A percentile compares a stretch with the other conserved stretches of the same genome.
phyloP scores from a whole-genome alignment of 495 filamentous ascomycete species.

The Penicillium canariense region DNA sequence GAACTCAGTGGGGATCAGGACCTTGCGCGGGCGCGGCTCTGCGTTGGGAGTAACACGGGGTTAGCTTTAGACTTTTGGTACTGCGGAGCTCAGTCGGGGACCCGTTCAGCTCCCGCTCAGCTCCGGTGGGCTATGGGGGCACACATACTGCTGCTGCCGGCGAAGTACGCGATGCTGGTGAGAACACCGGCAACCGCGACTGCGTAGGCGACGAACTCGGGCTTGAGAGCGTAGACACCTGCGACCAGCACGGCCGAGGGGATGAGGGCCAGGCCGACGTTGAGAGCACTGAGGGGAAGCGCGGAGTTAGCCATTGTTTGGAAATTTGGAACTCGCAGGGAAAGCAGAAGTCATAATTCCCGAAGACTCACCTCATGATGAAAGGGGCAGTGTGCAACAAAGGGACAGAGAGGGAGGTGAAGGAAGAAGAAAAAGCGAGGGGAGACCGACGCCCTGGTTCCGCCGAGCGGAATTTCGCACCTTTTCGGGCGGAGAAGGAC shows the following conservation, averaged over 20 bases:
- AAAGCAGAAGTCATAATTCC: no score
- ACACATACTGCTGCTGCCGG: constrained; percentile 24
- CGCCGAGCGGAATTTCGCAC: constrained; percentile 29
- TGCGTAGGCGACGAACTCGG: constrained; percentile 73
- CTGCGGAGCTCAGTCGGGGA: constrained; percentile 1
- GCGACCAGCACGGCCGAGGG: constrained; percentile 78
- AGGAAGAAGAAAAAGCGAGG: constrained; percentile 3
- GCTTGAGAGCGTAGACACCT: constrained; percentile 72
- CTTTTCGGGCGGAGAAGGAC: constrained; percentile 10
- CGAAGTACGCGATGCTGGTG: constrained; percentile 17
- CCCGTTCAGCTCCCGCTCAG: neutral
- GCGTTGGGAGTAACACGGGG: constrained; percentile 2
- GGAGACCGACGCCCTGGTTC: constrained; percentile 3
- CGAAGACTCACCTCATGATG: constrained; percentile 39
- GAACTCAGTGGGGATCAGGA: constrained; percentile 82
- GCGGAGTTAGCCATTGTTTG: constrained; percentile 16
- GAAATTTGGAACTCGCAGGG: neutral
- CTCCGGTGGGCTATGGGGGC: neutral
- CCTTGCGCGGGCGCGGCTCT: constrained; percentile 71
- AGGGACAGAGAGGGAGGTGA: constrained; percentile 6
- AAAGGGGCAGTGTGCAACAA: neutral
- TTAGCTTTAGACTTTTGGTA: constrained; percentile 12
- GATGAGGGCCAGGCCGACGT: constrained; percentile 75
- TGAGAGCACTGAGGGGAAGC: constrained; percentile 44
- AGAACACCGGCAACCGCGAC: constrained; percentile 39